These are phyloP conservation scores for Herpetomonas tarakana DNA, from an alignment of 208 protist genomes.

Conservation along the genomic window DNA sequence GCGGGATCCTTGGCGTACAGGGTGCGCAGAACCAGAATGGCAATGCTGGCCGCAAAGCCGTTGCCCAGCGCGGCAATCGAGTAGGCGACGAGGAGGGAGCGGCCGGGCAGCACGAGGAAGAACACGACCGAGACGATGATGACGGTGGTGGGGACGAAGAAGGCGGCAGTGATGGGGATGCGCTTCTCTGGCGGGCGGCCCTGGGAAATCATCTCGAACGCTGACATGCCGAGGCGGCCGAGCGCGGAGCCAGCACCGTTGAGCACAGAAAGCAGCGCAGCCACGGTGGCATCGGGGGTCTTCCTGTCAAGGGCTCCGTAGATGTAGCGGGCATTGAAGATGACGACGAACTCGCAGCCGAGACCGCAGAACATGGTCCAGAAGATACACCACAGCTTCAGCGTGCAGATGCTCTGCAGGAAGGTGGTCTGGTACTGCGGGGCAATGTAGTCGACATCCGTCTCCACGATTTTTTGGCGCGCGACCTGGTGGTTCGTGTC, in stretches of 20 bases:
- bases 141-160: conserved; percentile 45
- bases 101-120: conserved; percentile 32
- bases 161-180: conserved; percentile 59
- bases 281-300: conserved; percentile 23
- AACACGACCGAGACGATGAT: conserved; percentile 52
- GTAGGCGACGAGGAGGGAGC: conserved; percentile 34
- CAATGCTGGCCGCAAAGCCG: conserved; percentile 49
- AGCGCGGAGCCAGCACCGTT: conserved; percentile 62
- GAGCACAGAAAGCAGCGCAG: conserved; percentile 56
- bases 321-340: conserved; percentile 56
- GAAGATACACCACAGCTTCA: conserved; percentile 44
- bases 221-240: conserved; percentile 49
- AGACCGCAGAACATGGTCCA: conserved; percentile 56
- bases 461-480: conserved; percentile 8
- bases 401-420: conserved; percentile 33
- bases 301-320: conserved; percentile 33
- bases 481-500: conserved; percentile 5
- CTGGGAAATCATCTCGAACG: conserved; percentile 49
- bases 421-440: conserved; percentile 65
- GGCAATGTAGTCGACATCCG: conserved; percentile 63
- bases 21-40: conserved; percentile 48
- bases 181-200: conserved; percentile 43
- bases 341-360: conserved; percentile 54
- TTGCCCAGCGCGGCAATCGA: conserved; percentile 50
- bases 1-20: conserved; percentile 71